phyloP scores from a whole-genome alignment of 169 alveolate species.

The Cryptosporidium baileyi region DNA sequence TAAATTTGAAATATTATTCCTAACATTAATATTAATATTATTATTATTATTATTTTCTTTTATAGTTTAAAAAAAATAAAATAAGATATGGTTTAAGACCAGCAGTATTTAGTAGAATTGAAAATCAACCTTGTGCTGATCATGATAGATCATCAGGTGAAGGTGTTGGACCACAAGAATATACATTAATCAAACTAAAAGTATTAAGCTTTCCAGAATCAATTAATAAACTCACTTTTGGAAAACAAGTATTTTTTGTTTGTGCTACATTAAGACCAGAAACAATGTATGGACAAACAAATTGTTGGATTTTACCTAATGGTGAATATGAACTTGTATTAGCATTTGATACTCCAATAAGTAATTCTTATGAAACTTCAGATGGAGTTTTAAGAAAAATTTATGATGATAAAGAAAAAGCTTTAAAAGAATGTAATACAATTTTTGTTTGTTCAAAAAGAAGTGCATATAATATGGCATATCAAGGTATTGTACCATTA shows the following conservation, averaged over 20 bases:
- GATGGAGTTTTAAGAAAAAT: slow-evolving; percentile 67
- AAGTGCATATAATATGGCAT: slow-evolving; percentile 91
- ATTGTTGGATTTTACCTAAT: slow-evolving; percentile 95
- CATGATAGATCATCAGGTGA: slow-evolving; percentile 96
- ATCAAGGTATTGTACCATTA: slow-evolving; percentile 87
- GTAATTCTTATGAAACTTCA: slow-evolving; percentile 14
- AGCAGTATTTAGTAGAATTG: slow-evolving; percentile 74
- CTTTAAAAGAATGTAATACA: slow-evolving; percentile 44
- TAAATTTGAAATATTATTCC: no score
- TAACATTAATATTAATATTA: neutral
- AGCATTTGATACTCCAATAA: slow-evolving; percentile 75
- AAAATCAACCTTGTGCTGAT: slow-evolving; percentile 98
- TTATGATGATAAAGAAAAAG: slow-evolving; percentile 69
- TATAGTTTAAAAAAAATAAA: slow-evolving; percentile 25
- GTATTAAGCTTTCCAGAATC: slow-evolving; percentile 79
- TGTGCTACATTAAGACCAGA: slow-evolving; percentile 99
- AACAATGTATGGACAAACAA: slow-evolving; percentile 99
- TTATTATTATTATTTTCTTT: neutral
- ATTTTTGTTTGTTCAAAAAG: slow-evolving; percentile 80
- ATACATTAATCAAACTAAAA: slow-evolving; percentile 92
- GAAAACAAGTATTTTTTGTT: slow-evolving; percentile 85
- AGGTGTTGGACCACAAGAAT: slow-evolving; percentile 96
- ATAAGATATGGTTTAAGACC: slow-evolving; percentile 64
- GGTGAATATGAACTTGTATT: slow-evolving; percentile 86
- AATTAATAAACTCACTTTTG: slow-evolving; percentile 74